These are phyloP conservation scores for Ophiocordyceps camponoti-floridani DNA, from an alignment of 2,329 filamentous ascomycete genomes.

Conservation along the genomic window DNA sequence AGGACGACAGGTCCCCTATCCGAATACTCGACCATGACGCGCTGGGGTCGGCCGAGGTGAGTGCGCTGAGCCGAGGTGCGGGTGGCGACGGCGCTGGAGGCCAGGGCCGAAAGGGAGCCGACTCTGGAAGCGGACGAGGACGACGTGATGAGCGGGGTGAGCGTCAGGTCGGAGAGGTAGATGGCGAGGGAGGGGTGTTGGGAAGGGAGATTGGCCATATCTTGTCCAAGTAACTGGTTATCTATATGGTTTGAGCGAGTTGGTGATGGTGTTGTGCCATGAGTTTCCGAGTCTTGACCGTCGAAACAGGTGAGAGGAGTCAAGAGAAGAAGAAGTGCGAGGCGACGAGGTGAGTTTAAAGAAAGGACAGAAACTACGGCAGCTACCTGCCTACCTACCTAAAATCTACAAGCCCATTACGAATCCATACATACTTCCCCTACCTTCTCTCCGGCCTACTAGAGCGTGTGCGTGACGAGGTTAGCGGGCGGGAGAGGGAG, in stretches of 20 bases:
- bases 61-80: constrained; percentile 34
- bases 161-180: constrained; percentile 37
- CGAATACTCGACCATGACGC: constrained; percentile 40
- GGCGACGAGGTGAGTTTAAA: no score
- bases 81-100: constrained; percentile 32
- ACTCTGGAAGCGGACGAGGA: constrained; percentile 21
- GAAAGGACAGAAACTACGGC: not conserved
- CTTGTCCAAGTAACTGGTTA: not conserved
- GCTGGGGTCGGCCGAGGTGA: constrained; percentile 32
- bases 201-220: constrained; percentile 21
- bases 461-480: not conserved
- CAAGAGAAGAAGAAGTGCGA: no score
- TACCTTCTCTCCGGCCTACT: not conserved
- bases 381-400: not conserved
- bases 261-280: not conserved
- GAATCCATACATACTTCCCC: not conserved
- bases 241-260: not conserved
- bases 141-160: constrained; percentile 37
- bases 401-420: no score
- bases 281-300: not conserved
- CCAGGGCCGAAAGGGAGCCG: constrained; percentile 32
- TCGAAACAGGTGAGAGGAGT: not conserved
- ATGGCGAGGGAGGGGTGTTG: constrained; percentile 33
- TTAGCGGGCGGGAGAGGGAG: not conserved
- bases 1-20: constrained; percentile 22